Evolutionary conservation across 306 rosid genomes (phyloP), one percentile per base, ranked within the genome.

Genomic region (Acacia crassicarpa): DNA sequence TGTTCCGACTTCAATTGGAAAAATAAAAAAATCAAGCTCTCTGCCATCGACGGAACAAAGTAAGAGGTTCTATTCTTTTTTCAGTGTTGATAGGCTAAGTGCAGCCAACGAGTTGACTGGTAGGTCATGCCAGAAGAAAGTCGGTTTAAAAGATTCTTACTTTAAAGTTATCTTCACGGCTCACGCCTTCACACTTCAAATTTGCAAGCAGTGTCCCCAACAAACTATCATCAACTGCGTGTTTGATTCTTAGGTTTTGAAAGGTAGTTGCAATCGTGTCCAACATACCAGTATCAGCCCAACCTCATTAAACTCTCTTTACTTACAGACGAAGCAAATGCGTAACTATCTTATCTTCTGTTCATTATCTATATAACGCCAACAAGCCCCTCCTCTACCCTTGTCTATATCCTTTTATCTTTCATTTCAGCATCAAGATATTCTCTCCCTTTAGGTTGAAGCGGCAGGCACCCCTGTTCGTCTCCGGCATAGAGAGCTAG

Each of bases 181-280:
- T 49, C 25, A 56, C 25, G 22, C 11, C 33, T 61, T 25, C 67
- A 61, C 67, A 61, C 16, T 25, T 25, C 33, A 23, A 58, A 58
- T 59, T 5, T 23, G 66, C 19, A 61, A 5, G 30, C 1, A 38
- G 2, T 14, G 19, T 62, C 40, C 20, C 68, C 35, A 62, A 62
- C 68, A 14, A 38, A 63, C n/a, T 32, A 32, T 30, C 20, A 4
- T 66, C 17, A 33, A 17, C 45, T 32, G 41, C 4, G 45, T 16
- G 44, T 35, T 66, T 66, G 71, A 66, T 66, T 66, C 45, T 20
- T 66, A 66, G 71, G 71, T 66, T 33, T 66, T 66, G 71, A 66
- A 66, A 2, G 71, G 43, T 33, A 33, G 71, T 20, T 66, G 3
- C 17, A 33, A 11, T 4, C 23, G 22, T 33, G 23, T 19, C 22